Conservation (phyloP, 306 rosid species). For the Trifolium subterraneum region DNA sequence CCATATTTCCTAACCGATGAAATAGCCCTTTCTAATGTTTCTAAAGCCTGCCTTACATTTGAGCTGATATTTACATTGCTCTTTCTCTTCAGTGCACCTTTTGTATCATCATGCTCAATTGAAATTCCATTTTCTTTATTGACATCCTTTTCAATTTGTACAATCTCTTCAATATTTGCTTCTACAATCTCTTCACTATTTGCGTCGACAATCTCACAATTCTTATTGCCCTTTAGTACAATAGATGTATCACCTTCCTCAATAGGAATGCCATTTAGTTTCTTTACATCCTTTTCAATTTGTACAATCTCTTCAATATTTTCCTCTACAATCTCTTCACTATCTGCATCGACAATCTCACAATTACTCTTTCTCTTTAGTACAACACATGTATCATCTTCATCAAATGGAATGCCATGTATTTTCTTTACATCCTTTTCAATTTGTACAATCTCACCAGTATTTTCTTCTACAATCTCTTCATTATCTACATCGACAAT, state of each 20-base stretch:
- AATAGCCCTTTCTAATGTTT: constrained; percentile 78
- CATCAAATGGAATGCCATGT: constrained; percentile 28
- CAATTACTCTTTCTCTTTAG: constrained; percentile 42
- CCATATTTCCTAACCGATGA: constrained; percentile 53
- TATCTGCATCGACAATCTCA: constrained; percentile 58
- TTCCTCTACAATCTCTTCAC: constrained; percentile 29
- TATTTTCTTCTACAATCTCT: constrained; percentile 65
- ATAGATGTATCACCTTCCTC: constrained; percentile 41
- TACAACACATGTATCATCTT: background rate
- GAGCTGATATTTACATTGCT: constrained; percentile 55
- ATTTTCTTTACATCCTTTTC: constrained; percentile 43
- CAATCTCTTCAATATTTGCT: constrained; percentile 56
- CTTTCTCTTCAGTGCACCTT: constrained; percentile 37
- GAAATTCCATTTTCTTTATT: constrained; percentile 32
- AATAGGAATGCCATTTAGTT: constrained; percentile 21
- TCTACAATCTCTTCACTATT: constrained; percentile 56
- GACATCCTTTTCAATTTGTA: constrained; percentile 45
- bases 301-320: constrained; percentile 53
- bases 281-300: constrained; percentile 44
- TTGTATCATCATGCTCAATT: constrained; percentile 39
- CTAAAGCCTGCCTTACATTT: constrained; percentile 76
- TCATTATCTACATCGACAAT: constrained; percentile 58
- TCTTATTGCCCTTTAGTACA: constrained; percentile 40
- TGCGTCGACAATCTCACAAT: constrained; percentile 69
- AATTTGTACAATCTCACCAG: constrained; percentile 54